Evolutionary conservation across 768 basidiomycete species (phyloP).

Genomic region (Cystofilobasidium macerans): DNA sequence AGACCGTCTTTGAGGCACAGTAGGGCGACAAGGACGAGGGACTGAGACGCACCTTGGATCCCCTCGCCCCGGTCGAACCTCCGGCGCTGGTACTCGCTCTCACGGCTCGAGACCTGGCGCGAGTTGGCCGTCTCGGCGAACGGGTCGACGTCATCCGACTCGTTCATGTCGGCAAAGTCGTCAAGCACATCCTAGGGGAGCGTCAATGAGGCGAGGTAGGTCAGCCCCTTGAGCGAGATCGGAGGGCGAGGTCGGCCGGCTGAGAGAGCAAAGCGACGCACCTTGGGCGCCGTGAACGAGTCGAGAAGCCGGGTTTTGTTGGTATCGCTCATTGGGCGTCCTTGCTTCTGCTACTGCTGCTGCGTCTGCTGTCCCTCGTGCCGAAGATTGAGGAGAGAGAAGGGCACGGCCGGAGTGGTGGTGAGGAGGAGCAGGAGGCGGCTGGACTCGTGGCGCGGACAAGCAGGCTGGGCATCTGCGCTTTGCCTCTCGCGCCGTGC

Average conservation of each 20-base stretch:
- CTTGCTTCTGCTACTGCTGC: too few species aligned
- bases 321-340: slow-evolving; percentile 1
- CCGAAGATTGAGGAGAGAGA: too few species aligned
- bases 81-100: slow-evolving; percentile 89
- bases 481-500: too few species aligned
- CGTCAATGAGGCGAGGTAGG: neutral
- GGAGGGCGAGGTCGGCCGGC: neutral
- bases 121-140: slow-evolving; percentile 78
- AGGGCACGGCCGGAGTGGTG: too few species aligned
- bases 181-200: slow-evolving; percentile 74
- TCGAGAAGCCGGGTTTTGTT: slow-evolving; percentile 12
- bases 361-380: too few species aligned
- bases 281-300: slow-evolving; percentile 26
- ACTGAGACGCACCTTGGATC: slow-evolving; percentile 8
- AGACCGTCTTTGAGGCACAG: too few species aligned
- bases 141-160: slow-evolving; percentile 66
- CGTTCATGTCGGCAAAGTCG: slow-evolving; percentile 86
- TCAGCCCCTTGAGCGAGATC: neutral
- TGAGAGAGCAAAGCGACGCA: neutral
- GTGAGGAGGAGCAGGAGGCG: too few species aligned
- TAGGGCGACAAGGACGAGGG: neutral
- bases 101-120: slow-evolving; percentile 83
- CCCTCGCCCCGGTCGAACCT: slow-evolving; percentile 70
- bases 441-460: too few species aligned
- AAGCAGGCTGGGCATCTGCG: too few species aligned